Evolutionary conservation across 2,329 filamentous ascomycete species (phyloP).

Genomic region (Venturia aucupariae): DNA sequence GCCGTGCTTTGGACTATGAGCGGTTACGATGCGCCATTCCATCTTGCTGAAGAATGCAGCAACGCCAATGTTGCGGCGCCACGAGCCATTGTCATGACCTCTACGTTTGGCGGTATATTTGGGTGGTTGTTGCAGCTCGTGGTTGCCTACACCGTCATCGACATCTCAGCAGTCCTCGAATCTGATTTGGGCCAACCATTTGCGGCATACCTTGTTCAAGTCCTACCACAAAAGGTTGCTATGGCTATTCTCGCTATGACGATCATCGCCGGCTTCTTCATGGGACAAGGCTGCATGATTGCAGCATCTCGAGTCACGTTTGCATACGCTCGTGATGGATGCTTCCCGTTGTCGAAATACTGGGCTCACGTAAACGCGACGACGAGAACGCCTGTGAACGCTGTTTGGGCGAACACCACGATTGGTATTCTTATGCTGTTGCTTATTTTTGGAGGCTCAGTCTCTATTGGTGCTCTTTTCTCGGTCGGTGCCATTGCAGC

Average conservation of each 20-base stretch:
- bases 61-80: constrained; percentile 63
- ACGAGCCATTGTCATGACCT: constrained; percentile 62
- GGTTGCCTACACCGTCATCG: constrained; percentile 61
- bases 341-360: constrained; percentile 51
- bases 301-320: constrained; percentile 59
- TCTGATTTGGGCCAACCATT: constrained; percentile 60
- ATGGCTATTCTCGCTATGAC: constrained; percentile 56
- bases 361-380: constrained; percentile 51
- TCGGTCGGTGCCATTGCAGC: constrained; percentile 60
- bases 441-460: constrained; percentile 54
- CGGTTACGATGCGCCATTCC: constrained; percentile 62
- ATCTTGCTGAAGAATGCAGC: constrained; percentile 66
- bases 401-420: constrained; percentile 56
- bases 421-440: constrained; percentile 53
- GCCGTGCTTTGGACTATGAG: constrained; percentile 61
- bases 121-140: constrained; percentile 69
- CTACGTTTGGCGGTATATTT: constrained; percentile 53
- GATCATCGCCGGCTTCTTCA: constrained; percentile 60
- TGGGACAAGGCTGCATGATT: constrained; percentile 67
- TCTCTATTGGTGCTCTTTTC: constrained; percentile 60
- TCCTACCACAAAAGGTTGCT: constrained; percentile 50
- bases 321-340: constrained; percentile 63
- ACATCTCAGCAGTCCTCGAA: constrained; percentile 49
- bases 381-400: constrained; percentile 60
- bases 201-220: constrained; percentile 59